These are phyloP conservation scores for Firmiana major DNA, from an alignment of 345 rosid species.

Conservation along the genomic window DNA sequence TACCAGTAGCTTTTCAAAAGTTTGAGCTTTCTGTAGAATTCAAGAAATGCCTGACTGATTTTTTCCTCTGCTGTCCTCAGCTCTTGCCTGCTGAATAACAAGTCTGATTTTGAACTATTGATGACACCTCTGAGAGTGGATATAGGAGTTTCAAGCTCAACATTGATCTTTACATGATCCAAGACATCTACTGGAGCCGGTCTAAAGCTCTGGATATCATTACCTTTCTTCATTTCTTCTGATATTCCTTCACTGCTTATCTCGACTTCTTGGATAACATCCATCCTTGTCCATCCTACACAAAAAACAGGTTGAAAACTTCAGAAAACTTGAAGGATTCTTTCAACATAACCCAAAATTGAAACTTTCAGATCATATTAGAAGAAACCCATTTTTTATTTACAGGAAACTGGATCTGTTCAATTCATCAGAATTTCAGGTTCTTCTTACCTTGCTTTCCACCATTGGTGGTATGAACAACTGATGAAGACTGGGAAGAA, in stretches of 20 bases:
- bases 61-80: slow-evolving; percentile 44
- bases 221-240: neutral
- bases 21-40: slow-evolving; percentile 58
- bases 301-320: neutral
- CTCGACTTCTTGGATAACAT: slow-evolving; percentile 2
- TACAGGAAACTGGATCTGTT: neutral
- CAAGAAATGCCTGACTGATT: slow-evolving; percentile 42
- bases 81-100: slow-evolving; percentile 36
- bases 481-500: slow-evolving; percentile 14
- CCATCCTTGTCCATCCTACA: slow-evolving; percentile 13
- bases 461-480: slow-evolving; percentile 26
- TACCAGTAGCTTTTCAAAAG: slow-evolving; percentile 62
- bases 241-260: neutral
- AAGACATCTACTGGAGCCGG: slow-evolving; percentile 39
- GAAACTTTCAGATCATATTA: neutral
- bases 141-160: slow-evolving; percentile 41
- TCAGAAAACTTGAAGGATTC: neutral
- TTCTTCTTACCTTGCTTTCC: slow-evolving; percentile 21
- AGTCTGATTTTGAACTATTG: slow-evolving; percentile 21
- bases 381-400: neutral
- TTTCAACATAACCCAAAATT: neutral
- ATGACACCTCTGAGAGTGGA: slow-evolving; percentile 36
- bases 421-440: neutral
- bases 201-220: slow-evolving; percentile 12
- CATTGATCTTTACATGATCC: slow-evolving; percentile 45